Conservation (phyloP, 2,329 filamentous ascomycete species). For the Arthrinium phaeospermum region DNA sequence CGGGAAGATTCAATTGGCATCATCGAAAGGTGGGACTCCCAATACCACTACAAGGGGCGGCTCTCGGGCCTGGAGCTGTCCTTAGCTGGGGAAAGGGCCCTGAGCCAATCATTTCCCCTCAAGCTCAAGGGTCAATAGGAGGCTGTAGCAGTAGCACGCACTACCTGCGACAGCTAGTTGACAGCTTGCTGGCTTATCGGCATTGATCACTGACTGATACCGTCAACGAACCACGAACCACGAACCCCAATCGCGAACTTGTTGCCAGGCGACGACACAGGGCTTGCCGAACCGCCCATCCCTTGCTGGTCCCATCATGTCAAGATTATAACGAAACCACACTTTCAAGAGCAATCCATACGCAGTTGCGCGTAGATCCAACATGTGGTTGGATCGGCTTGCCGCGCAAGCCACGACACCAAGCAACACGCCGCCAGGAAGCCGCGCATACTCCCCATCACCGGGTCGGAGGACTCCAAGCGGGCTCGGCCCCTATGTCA, state of each 20-base stretch:
- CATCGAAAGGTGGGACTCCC: neutral
- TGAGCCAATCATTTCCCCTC: neutral
- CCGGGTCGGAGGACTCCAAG: slow-evolving; percentile 68
- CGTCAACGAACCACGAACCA: slow-evolving; percentile 6
- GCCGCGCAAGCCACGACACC: slow-evolving; percentile 72
- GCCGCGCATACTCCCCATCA: slow-evolving; percentile 74
- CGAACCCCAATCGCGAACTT: neutral
- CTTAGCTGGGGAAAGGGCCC: neutral
- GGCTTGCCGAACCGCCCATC: neutral
- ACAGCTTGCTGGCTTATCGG: slow-evolving; percentile 13
- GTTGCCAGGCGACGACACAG: neutral
- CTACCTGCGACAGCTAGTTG: neutral
- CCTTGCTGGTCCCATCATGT: neutral
- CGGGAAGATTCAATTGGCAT: slow-evolving; percentile 8
- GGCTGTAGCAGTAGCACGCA: neutral
- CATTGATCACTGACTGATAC: slow-evolving; percentile 8
- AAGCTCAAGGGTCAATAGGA: slow-evolving; percentile 9
- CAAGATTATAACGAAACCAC: neutral
- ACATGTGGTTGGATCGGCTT: slow-evolving; percentile 92
- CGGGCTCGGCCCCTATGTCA: slow-evolving; percentile 71
- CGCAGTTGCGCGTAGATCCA: slow-evolving; percentile 28
- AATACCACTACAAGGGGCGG: neutral
- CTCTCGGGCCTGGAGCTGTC: slow-evolving; percentile 13
- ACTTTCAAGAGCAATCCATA: neutral
- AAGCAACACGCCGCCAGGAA: slow-evolving; percentile 56